Evolutionary conservation across 129 eudicot genomes (phyloP).

Genomic region (Cynara cardunculus): DNA sequence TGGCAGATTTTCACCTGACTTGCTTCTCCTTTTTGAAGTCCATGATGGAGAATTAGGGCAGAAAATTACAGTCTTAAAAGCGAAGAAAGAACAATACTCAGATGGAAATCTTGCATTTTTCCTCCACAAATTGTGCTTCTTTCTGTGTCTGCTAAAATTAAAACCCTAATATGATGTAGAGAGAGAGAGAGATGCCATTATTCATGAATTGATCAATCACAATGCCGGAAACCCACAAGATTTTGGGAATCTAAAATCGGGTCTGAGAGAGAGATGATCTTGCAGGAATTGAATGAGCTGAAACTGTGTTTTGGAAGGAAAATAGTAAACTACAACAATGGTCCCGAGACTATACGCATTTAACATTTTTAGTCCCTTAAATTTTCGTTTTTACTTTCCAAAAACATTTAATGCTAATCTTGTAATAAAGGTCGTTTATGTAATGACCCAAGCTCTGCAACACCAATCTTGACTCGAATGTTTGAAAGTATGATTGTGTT

Average conservation of each 20-base stretch:
- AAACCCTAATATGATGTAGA: slow-evolving; percentile 11
- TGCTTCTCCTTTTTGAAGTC: slow-evolving; percentile 53
- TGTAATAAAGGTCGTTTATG: neutral
- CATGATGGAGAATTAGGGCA: slow-evolving; percentile 38
- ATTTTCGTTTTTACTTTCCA: neutral
- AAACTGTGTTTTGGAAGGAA: slow-evolving; percentile 25
- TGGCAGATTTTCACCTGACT: slow-evolving; percentile 45
- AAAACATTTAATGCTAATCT: neutral
- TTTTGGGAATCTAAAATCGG: slow-evolving; percentile 31
- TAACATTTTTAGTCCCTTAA: neutral
- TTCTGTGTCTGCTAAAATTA: neutral
- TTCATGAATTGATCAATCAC: slow-evolving; percentile 3
- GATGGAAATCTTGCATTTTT: slow-evolving; percentile 25
- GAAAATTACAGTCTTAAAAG: slow-evolving; percentile 2
- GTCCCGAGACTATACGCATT: slow-evolving; percentile 10
- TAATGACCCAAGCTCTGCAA: neutral
- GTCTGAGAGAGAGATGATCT: slow-evolving; percentile 19
- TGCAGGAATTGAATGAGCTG: slow-evolving; percentile 25
- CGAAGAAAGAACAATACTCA: slow-evolving; percentile 12
- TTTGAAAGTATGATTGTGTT: neutral
- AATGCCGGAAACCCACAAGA: slow-evolving; percentile 28
- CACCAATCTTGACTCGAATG: neutral
- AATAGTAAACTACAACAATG: neutral
- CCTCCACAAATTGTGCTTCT: neutral
- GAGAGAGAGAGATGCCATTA: neutral